phyloP scores from a whole-genome alignment of 257 asterid species.

The Ballota nigra region DNA sequence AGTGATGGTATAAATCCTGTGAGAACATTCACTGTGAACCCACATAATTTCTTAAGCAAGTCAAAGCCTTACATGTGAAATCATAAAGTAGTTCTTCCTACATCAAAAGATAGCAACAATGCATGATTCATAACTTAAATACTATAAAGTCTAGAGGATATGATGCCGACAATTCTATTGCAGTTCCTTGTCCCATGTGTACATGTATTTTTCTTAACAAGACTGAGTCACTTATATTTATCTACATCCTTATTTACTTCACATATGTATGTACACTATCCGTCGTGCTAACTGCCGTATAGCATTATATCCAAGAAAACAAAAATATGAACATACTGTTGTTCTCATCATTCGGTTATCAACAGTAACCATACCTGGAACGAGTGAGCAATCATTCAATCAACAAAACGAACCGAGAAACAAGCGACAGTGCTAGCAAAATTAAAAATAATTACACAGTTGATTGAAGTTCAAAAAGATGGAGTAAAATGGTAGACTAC shows the following conservation, averaged over 20 bases:
- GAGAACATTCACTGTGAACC: slow-evolving; percentile 22
- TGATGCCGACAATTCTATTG: slow-evolving; percentile 5
- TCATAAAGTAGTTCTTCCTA: slow-evolving; percentile 20
- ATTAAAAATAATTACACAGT: not conserved
- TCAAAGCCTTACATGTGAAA: slow-evolving; percentile 31
- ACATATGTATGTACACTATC: not conserved
- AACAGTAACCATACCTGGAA: not conserved
- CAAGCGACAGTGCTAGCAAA: not conserved
- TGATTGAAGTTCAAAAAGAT: not conserved
- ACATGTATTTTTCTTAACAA: not conserved
- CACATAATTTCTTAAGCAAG: slow-evolving; percentile 20
- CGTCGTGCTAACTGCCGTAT: not conserved
- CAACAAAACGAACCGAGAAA: not conserved
- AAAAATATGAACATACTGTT: not conserved
- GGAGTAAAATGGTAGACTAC: not conserved
- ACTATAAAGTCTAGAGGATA: slow-evolving; percentile 2
- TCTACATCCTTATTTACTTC: not conserved
- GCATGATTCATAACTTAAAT: slow-evolving; percentile 20
- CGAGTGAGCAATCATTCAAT: not conserved
- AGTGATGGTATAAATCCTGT: slow-evolving; percentile 24
- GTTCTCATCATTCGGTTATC: not conserved
- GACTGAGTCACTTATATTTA: not conserved
- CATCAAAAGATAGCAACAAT: slow-evolving; percentile 20
- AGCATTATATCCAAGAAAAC: not conserved
- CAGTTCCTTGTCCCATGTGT: not conserved